Evolutionary conservation across 306 rosid genomes (phyloP), one percentile per base, ranked within the genome.

Genomic region (Cucurbita maxima): DNA sequence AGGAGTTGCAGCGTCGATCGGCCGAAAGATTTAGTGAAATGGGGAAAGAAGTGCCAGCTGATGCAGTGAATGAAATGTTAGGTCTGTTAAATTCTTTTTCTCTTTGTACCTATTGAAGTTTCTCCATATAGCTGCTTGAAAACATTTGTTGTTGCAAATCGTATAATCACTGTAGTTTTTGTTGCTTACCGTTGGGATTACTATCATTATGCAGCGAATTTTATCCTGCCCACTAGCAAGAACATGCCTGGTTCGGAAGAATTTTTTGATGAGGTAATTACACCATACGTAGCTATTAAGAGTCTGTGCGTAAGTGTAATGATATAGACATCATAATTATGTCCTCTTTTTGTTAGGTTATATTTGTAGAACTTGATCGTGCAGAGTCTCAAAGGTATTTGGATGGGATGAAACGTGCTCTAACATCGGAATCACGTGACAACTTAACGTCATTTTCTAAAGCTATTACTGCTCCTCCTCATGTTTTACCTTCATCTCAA

Each of bases 41-140:
- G 82, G 85, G 86, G 51, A 83, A 86, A 75, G 86, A 82, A 76
- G 86, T 82, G 44, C 88, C 88, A 20, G 81, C 78, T 68, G 83
- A 86, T 51, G 85, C 85, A 18, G 58, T 87, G 73, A 83, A 83
- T 75, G 64, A 75, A 14, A 88, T 86, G 90, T 73, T 86, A 66
- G 94, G 90, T 86, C 75, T 61, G 73, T 57, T 56, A 73, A 18
- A 30, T 30, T 30, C 16, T 47, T 37, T 34, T 10, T 34, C 37
- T 16, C 44, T 44, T 72, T 37, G 25, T 5, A 40, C 5, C 34
- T 18, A 63, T 51, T 8, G 71, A 40, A 63, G 71, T 41, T 41
- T 41, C n/a, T 41, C 36, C 34, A 63, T 40, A 62, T 38, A 40
- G 15, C 70, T 63, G 41, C 51, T 4, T 1, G 34, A 30, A 41